A percentile compares a stretch with the other conserved stretches of the same genome.
phyloP scores from a whole-genome alignment of 345 rosid genomes.

The Salix purpurea region DNA sequence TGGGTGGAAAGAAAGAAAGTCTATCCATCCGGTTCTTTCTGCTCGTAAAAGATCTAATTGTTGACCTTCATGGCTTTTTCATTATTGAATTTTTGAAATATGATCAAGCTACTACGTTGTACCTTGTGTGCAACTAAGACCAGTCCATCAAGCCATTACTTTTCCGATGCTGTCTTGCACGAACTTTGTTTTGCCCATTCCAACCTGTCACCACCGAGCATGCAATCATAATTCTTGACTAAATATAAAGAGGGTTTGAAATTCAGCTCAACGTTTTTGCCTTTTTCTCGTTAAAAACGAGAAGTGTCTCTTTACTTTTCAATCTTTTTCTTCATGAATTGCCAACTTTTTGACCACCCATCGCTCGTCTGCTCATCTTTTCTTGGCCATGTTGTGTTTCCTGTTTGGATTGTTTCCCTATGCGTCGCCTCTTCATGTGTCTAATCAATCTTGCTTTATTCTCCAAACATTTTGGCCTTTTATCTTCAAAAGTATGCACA shows the following conservation, averaged over 20 bases:
- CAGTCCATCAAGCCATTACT: background rate
- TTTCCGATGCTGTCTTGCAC: slow-evolving; percentile 10
- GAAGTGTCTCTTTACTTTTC: slow-evolving; percentile 20
- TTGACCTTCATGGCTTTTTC: background rate
- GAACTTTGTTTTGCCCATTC: slow-evolving; percentile 5
- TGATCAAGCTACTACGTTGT: background rate
- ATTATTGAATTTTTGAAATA: background rate
- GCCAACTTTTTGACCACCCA: slow-evolving; percentile 53
- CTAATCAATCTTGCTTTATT: slow-evolving; percentile 28
- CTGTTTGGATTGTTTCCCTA: slow-evolving; percentile 18
- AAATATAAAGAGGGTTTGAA: slow-evolving; percentile 22
- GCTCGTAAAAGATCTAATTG: background rate
- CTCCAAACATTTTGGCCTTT: slow-evolving; percentile 19
- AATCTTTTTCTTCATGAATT: slow-evolving; percentile 28
- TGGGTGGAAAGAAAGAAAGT: background rate
- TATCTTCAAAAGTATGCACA: slow-evolving; percentile 3
- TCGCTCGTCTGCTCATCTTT: slow-evolving; percentile 21
- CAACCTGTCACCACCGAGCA: slow-evolving; percentile 41
- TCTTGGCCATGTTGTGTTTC: slow-evolving; percentile 19
- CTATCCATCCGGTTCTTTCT: no score
- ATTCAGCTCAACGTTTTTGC: slow-evolving; percentile 14
- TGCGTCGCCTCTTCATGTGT: slow-evolving; percentile 28
- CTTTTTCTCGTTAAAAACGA: slow-evolving; percentile 13
- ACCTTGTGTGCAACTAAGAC: slow-evolving; percentile 24
- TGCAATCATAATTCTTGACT: slow-evolving; percentile 54